Percentiles rank a stretch among this genome's conserved stretches.
These are phyloP conservation scores for Colletotrichum abscissum DNA, from an alignment of 2,329 filamentous ascomycete genomes.

Conservation along the genomic window DNA sequence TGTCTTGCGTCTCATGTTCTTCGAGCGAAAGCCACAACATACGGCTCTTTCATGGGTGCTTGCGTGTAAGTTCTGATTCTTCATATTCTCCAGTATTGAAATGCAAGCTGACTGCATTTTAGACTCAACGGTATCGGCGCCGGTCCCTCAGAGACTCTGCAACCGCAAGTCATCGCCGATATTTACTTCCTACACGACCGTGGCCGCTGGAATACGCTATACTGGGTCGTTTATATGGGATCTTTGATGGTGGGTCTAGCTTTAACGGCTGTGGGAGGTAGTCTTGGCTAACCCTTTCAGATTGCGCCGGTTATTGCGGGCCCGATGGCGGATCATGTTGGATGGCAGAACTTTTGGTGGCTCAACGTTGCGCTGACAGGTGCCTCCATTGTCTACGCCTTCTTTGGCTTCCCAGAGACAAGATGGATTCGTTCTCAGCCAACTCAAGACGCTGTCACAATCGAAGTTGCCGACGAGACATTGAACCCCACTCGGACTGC, in stretches of 20 bases:
- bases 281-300: not conserved
- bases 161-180: not conserved
- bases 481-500: not conserved
- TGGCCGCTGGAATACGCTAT: not conserved
- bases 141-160: not conserved
- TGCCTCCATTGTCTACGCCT: conserved; percentile 59
- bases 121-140: not conserved
- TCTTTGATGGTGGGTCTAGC: not conserved
- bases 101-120: not conserved
- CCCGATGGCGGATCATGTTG: conserved; percentile 67
- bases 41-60: not conserved
- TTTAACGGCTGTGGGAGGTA: too few species aligned
- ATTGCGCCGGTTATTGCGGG: conserved; percentile 68
- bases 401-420: conserved; percentile 52
- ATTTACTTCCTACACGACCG: not conserved
- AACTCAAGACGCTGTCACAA: not conserved
- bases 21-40: not conserved
- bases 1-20: not conserved
- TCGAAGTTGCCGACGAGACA: not conserved
- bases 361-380: conserved; percentile 68
- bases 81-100: not conserved
- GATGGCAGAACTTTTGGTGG: conserved; percentile 75
- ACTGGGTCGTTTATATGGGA: not conserved
- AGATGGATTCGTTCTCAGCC: not conserved
- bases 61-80: not conserved